phyloP scores from a whole-genome alignment of 2,329 filamentous ascomycete species.

The Phialophora expanda region DNA sequence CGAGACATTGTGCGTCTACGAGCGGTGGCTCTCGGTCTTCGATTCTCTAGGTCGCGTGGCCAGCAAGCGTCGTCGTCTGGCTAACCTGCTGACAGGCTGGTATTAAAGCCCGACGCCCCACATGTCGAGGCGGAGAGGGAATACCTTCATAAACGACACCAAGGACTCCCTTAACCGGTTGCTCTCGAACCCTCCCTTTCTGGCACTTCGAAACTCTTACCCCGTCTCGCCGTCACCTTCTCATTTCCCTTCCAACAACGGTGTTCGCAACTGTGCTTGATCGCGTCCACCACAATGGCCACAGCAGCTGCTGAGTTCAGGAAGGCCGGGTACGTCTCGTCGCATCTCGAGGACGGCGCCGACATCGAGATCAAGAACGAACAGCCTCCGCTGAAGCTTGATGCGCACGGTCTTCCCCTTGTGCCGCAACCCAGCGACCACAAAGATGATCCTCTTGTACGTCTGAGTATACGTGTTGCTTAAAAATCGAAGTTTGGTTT shows the following conservation, averaged over 20 bases:
- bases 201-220: not conserved
- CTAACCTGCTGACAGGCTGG: not conserved
- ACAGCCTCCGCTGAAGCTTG: constrained; percentile 12
- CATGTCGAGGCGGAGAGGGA: not conserved
- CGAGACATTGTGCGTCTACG: not conserved
- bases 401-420: constrained; percentile 17
- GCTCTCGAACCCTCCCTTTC: not conserved
- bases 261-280: not conserved
- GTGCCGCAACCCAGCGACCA: constrained; percentile 17
- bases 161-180: not conserved
- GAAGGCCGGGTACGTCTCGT: not conserved
- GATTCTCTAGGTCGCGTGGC: not conserved
- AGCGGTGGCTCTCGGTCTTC: not conserved
- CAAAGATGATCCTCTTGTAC: constrained; percentile 20
- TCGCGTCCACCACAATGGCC: not conserved
- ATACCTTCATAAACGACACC: not conserved
- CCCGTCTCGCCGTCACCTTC: not conserved
- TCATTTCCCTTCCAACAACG: not conserved
- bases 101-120: not conserved
- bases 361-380: constrained; percentile 10
- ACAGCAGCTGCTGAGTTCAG: not conserved
- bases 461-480: not conserved
- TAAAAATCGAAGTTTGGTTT: not conserved
- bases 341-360: constrained; percentile 11
- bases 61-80: not conserved